A percentile compares a stretch with the other conserved stretches of the same genome.
Evolutionary conservation across 345 rosid species (phyloP).

Genomic region (Populus davidiana): DNA sequence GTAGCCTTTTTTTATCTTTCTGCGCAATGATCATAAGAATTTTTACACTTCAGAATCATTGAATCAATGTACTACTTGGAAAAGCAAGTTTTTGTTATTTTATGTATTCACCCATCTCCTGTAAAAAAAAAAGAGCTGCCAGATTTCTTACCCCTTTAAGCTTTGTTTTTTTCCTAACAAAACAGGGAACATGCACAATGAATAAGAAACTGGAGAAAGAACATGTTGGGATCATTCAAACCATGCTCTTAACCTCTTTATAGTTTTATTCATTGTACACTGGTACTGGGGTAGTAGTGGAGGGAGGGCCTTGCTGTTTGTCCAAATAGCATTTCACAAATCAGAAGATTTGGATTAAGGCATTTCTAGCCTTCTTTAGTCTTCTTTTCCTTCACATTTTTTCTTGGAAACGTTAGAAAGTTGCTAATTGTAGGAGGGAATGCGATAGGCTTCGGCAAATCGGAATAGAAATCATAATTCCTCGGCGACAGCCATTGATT

Average conservation of each 20-base stretch:
- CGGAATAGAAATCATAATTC: background rate
- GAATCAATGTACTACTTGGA: background rate
- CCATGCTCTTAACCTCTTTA: background rate
- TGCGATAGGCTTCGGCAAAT: background rate
- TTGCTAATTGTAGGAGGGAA: no score
- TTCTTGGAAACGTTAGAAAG: no score
- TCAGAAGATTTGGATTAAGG: background rate
- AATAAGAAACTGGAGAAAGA: background rate
- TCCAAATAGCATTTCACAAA: background rate
- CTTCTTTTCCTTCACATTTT: background rate
- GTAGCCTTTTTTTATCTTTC: background rate
- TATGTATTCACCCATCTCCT: background rate
- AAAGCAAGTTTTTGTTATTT: no score
- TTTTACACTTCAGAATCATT: background rate
- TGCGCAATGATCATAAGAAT: background rate
- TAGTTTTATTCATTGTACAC: background rate
- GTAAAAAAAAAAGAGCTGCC: background rate
- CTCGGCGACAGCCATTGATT: background rate
- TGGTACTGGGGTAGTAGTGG: background rate
- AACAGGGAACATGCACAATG: background rate
- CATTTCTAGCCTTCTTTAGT: background rate
- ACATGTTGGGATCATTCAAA: background rate
- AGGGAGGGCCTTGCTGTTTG: background rate
- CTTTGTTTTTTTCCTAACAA: no score
- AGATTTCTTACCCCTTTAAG: no score